Evolutionary conservation across 2,329 filamentous ascomycete genomes (phyloP), one percentile per base, ranked within the genome.

Genomic region (Colletotrichum sublineola): DNA sequence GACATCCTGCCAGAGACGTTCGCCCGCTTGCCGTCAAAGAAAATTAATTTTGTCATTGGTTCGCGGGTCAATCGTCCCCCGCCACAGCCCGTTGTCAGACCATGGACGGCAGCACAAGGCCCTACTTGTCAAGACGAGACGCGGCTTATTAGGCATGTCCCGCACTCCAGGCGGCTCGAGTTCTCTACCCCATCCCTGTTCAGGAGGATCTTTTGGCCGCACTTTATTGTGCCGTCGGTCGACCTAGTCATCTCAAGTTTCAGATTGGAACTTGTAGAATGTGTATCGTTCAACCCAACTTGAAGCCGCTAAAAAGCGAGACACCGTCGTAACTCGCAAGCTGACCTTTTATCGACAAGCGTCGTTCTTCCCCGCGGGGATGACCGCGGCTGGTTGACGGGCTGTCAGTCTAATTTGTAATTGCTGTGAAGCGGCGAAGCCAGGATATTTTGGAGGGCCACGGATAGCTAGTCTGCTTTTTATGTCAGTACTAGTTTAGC

Each of bases 201-300:
- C 66, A 61, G 60, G 53, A 69, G 55, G 38, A 20, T 18, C 36
- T n/a, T 65, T 5, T 56, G 60, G 55, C 38, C 55, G 33, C 40
- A 36, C 33, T 50, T 56, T 56, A n/a, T 40, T 40, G 60, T 57
- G 24, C 24, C 24, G 24, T 24, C 24, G 24, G 64, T 72, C 66
- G 66, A 52, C 60, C 60, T 62, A 66, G 60, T 69, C 69, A 63
- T 72, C 60, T 48, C 60, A 69, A 65, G 70, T 72, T 72, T 72
- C 66, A 72, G 66, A 55, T 56, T 69, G 66, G 69, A 65, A 69
- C 70, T 72, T 69, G 55, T 50, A 69, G 70, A 72, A 61, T 61
- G 60, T 50, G 50, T 69, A 56, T 60, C 48, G 70, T 72, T 69
- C 66, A 64, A 65, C 66, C 60, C 70, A 72, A 64, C 66, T 69